Evolutionary conservation across 1,284 basidiomycete species (phyloP), one percentile per base, ranked within the genome.

Genomic region (Ustilago cynodontis): DNA sequence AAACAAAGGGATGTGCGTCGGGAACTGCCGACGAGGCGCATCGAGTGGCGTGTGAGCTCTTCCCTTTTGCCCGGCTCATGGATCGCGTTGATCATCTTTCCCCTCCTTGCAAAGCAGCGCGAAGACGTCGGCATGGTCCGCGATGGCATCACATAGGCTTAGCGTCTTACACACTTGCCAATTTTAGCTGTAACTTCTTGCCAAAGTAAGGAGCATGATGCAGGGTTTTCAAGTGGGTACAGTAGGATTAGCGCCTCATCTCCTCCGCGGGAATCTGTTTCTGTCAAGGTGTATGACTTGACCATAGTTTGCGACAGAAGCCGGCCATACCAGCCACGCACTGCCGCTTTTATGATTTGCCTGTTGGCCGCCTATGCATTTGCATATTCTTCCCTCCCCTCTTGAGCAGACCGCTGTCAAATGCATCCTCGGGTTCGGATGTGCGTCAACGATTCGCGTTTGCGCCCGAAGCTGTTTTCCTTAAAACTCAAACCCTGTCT

Each of bases 391-490:
- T 16, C 31, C 31, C n/a, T n/a, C n/a, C n/a, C n/a, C n/a, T n/a
- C n/a, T 33, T 33, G 31, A 5, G 31, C 31, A 33, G 31, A n/a
- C 31, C 11, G 11, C 43, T 22, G n/a, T 45, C 43, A 20, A 45
- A n/a, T 20, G 43, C 43, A 11, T n/a, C 22, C n/a, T n/a, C 39
- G n/a, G 39, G 39, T 41, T 14, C 43, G 22, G 43, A 45, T 45
- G 18, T 45, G 43, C 43, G 43, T 45, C 22, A 7, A 45, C 7
- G 35, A 37, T 37, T 37, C 35, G 22, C n/a, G 24, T 49, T 49
- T 49, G 47, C 47, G 47, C 20, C 47, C 24, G 47, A 49, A 49
- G 47, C 47, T 49, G 9, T 14, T 26, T 49, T 28, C 47, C 47
- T 26, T 49, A 49, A 49, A 29, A 49, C 24, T 24, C 47, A 49